These are phyloP conservation scores for Prunus mongolica DNA, from an alignment of 306 rosid species.

Conservation along the genomic window DNA sequence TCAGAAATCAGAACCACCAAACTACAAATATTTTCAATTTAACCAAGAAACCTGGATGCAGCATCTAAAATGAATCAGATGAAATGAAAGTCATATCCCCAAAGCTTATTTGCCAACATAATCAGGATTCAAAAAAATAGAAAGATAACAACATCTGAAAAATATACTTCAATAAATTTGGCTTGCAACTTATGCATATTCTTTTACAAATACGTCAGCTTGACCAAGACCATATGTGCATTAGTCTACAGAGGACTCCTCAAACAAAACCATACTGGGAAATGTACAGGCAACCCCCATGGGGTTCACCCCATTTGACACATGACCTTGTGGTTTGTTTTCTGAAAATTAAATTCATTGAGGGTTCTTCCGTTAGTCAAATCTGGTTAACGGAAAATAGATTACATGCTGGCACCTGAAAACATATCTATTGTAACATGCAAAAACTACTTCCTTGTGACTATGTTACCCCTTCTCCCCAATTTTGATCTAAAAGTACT, in stretches of 20 bases:
- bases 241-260: not conserved
- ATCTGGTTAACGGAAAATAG: not conserved
- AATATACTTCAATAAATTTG: not conserved
- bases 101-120: not conserved
- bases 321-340: not conserved
- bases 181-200: not conserved
- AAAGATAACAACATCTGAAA: not conserved
- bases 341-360: not conserved
- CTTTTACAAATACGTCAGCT: not conserved
- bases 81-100: not conserved
- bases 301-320: not conserved
- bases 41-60: not conserved
- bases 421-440: not conserved
- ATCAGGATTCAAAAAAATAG: not conserved
- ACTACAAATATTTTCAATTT: not conserved
- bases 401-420: not conserved
- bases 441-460: not conserved
- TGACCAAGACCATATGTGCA: not conserved
- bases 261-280: not conserved
- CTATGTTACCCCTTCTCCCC: not conserved
- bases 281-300: not conserved
- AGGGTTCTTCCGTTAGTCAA: not conserved
- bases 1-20: constrained; percentile 8
- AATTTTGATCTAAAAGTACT: not conserved
- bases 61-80: not conserved